A percentile compares a stretch with the other conserved stretches of the same genome.
phyloP scores from a whole-genome alignment of 306 rosid genomes.

The Glycine tomentella region DNA sequence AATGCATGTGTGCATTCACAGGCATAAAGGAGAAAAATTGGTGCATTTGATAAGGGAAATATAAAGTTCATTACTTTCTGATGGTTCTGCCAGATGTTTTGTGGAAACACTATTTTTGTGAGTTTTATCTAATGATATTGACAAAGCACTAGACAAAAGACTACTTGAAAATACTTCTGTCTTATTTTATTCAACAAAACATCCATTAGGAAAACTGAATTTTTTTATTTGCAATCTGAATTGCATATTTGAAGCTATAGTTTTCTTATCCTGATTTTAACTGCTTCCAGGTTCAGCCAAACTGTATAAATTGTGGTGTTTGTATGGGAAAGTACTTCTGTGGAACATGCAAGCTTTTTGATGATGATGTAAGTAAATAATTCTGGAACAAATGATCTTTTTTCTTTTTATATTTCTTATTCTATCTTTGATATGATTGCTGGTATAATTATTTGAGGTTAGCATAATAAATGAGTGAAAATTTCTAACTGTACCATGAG shows the following conservation, averaged over 20 bases:
- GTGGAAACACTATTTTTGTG: background rate
- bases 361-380: slow-evolving; percentile 80
- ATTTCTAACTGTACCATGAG: background rate
- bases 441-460: background rate
- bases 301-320: slow-evolving; percentile 85
- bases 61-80: slow-evolving; percentile 5
- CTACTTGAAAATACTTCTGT: background rate
- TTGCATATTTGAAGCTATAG: background rate
- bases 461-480: background rate
- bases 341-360: slow-evolving; percentile 80
- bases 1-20: background rate
- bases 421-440: background rate
- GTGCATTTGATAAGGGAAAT: slow-evolving; percentile 9
- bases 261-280: slow-evolving; percentile 23
- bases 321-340: slow-evolving; percentile 94
- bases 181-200: slow-evolving; percentile 6
- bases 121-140: slow-evolving; percentile 1
- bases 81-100: slow-evolving; percentile 2
- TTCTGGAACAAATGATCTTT: background rate
- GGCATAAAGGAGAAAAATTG: background rate
- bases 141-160: background rate
- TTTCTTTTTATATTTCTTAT: background rate
- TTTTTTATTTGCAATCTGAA: background rate
- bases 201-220: background rate
- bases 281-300: slow-evolving; percentile 71